Conservation (phyloP, 768 basidiomycete species). For the Tephrocybe sp. region DNA sequence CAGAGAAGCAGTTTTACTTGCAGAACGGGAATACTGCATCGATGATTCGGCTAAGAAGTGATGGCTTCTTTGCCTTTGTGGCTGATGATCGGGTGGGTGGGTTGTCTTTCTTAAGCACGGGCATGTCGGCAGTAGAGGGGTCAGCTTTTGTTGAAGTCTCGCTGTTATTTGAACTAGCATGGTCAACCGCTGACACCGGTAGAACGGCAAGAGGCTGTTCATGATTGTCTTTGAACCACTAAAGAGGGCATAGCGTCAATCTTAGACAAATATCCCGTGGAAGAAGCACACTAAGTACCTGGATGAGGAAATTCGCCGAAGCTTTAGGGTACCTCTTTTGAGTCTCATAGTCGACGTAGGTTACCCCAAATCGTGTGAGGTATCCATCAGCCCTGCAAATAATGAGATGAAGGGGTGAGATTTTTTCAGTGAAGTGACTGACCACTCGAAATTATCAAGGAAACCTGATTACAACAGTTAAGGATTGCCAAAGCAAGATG, state of each 20-base stretch:
- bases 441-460: conserved; percentile 74
- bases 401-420: background rate
- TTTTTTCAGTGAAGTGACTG: background rate
- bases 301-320: conserved; percentile 54
- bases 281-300: conserved; percentile 36
- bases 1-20: background rate
- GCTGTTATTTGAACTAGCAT: background rate
- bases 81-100: background rate
- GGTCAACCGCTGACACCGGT: background rate
- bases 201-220: conserved; percentile 6
- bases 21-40: conserved; percentile 6
- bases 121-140: background rate
- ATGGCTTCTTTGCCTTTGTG: background rate
- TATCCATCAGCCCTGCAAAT: conserved; percentile 61
- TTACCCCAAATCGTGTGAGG: conserved; percentile 66
- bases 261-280: background rate
- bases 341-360: conserved; percentile 70
- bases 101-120: background rate
- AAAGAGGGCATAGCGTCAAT: background rate
- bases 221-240: conserved; percentile 41
- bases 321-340: conserved; percentile 67
- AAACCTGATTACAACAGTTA: conserved; percentile 43
- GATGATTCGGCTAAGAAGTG: background rate
- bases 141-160: background rate
- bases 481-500: background rate